These are phyloP conservation scores for Botrytis porri DNA, from an alignment of 2,329 filamentous ascomycete genomes.

Conservation along the genomic window DNA sequence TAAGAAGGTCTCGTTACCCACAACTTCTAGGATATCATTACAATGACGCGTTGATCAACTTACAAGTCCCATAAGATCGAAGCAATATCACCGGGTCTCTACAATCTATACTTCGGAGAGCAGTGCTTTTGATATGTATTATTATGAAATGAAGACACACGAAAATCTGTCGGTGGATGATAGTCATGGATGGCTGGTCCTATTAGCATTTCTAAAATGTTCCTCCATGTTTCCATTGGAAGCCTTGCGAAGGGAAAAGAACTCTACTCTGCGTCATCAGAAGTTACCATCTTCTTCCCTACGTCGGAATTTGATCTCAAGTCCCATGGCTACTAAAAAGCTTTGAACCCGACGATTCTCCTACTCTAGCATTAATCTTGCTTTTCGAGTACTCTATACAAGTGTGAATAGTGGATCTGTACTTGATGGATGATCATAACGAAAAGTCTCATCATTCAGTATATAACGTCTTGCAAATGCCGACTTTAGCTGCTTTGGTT, in stretches of 20 bases:
- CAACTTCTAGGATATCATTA: neutral
- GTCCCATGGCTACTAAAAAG: neutral
- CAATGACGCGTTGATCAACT: neutral
- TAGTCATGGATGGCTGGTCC: neutral
- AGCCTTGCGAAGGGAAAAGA: neutral
- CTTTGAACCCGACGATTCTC: neutral
- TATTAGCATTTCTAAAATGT: neutral
- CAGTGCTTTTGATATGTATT: neutral
- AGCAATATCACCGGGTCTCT: neutral
- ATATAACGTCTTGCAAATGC: neutral
- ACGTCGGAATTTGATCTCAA: neutral
- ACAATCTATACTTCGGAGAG: neutral
- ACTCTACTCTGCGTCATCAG: neutral
- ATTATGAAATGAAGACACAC: no score
- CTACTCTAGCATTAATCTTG: neutral
- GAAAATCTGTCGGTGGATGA: neutral
- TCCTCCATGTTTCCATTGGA: neutral
- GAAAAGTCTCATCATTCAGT: neutral
- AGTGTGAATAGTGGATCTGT: neutral
- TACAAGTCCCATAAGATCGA: neutral
- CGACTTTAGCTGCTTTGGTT: neutral
- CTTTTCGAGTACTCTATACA: neutral
- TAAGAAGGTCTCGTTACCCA: no score
- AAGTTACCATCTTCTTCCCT: neutral
- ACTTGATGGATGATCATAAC: neutral